Evolutionary conservation across 2,329 filamentous ascomycete species (phyloP).

Genomic region (Fusarium sp.): DNA sequence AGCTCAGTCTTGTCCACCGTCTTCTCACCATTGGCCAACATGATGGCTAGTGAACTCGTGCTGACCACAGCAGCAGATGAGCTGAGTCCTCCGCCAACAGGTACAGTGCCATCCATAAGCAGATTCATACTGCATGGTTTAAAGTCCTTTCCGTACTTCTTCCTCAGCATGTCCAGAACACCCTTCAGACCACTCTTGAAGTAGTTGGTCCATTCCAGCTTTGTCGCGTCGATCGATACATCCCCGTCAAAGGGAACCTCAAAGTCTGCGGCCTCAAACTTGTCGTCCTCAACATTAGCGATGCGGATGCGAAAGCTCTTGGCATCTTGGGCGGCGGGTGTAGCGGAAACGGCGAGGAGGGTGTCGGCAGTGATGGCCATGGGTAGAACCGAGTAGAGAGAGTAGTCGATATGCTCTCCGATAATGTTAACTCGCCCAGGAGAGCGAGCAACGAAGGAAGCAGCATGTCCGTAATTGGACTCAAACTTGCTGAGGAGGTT

Average conservation of each 20-base stretch:
- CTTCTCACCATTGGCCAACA: slow-evolving; percentile 84
- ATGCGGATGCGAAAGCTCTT: slow-evolving; percentile 77
- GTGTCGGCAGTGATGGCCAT: slow-evolving; percentile 96
- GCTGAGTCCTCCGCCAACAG: slow-evolving; percentile 89
- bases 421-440: slow-evolving; percentile 98
- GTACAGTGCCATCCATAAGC: slow-evolving; percentile 90
- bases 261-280: slow-evolving; percentile 82
- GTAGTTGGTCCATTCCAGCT: slow-evolving; percentile 98
- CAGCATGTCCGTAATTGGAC: slow-evolving; percentile 72
- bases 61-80: slow-evolving; percentile 96
- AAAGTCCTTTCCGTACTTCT: slow-evolving; percentile 71
- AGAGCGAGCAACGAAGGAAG: slow-evolving; percentile 87
- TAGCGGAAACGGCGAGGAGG: slow-evolving; percentile 80
- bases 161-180: slow-evolving; percentile 80
- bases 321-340: slow-evolving; percentile 59
- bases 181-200: slow-evolving; percentile 93
- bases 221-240: slow-evolving; percentile 84
- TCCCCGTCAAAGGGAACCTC: slow-evolving; percentile 70
- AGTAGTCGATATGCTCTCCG: slow-evolving; percentile 99
- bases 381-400: slow-evolving; percentile 92
- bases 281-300: slow-evolving; percentile 79
- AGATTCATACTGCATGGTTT: slow-evolving; percentile 82
- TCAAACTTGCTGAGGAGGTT: slow-evolving; percentile 77
- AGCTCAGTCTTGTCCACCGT: slow-evolving; percentile 90
- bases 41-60: slow-evolving; percentile 86